These are phyloP conservation scores for Apophysomyces trapeziformis DNA, from an alignment of 371 early-diverging fungal species.

Conservation along the genomic window DNA sequence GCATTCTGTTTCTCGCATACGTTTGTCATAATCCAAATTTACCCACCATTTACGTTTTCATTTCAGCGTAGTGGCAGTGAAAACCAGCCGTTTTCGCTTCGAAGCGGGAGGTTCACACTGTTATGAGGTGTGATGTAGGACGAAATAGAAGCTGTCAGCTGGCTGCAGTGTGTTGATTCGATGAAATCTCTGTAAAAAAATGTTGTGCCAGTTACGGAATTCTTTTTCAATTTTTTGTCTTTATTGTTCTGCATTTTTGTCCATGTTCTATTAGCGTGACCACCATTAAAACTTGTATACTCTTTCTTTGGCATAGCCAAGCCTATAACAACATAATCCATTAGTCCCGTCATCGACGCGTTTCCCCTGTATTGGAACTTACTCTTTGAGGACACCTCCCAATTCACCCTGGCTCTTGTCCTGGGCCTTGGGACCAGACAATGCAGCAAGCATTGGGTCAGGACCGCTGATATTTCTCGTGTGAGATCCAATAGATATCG, in stretches of 20 bases:
- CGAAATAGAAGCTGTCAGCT: too few species aligned
- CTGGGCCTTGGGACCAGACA: conserved; percentile 87
- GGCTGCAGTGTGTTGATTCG: too few species aligned
- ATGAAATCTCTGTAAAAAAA: background rate
- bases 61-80: too few species aligned
- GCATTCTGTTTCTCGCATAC: background rate
- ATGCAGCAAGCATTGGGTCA: conserved; percentile 71
- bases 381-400: conserved; percentile 79
- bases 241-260: background rate
- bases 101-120: too few species aligned
- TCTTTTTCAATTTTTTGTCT: background rate
- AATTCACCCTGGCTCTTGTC: conserved; percentile 87
- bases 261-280: background rate
- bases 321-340: conserved; percentile 22
- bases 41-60: too few species aligned
- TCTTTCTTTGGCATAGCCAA: conserved; percentile 76
- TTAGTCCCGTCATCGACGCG: background rate
- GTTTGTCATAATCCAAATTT: too few species aligned
- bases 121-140: too few species aligned
- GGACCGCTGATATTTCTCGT: conserved; percentile 62
- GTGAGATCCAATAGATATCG: background rate
- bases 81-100: too few species aligned
- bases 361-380: conserved; percentile 11
- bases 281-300: conserved; percentile 88
- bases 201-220: background rate